phyloP scores from a whole-genome alignment of 768 basidiomycete genomes.

The Aureoboletus auriporus region DNA sequence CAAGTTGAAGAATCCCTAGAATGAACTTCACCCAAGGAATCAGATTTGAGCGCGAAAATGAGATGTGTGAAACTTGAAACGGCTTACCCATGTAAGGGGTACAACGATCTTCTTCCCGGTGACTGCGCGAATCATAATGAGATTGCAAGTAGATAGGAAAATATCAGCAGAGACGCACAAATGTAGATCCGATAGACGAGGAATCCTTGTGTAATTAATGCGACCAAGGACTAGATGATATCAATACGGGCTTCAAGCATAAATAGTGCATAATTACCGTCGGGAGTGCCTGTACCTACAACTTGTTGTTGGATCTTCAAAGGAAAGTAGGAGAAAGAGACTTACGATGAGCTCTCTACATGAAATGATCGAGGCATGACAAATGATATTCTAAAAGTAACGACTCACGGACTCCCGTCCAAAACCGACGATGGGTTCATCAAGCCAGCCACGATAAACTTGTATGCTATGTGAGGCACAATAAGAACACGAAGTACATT shows the following conservation, averaged over 20 bases:
- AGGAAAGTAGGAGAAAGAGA: too few species aligned
- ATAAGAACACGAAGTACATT: not conserved
- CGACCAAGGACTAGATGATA: not conserved
- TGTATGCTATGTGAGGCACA: not conserved
- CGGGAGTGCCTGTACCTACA: not conserved
- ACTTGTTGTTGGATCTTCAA: not conserved
- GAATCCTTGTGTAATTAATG: not conserved
- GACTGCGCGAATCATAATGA: not conserved
- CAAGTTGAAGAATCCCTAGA: not conserved
- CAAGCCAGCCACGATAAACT: not conserved
- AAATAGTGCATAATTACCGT: not conserved
- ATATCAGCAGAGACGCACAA: not conserved
- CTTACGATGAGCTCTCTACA: conserved; percentile 1
- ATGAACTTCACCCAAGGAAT: not conserved
- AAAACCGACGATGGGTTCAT: not conserved
- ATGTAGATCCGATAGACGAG: conserved; percentile 1
- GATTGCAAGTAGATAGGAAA: not conserved
- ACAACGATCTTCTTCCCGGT: not conserved
- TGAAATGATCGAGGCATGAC: too few species aligned
- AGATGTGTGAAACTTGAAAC: too few species aligned
- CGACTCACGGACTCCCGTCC: not conserved
- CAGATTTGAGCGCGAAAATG: not conserved
- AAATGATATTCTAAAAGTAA: not conserved
- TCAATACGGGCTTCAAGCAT: not conserved
- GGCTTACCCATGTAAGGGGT: not conserved